Evolutionary conservation across 2,329 filamentous ascomycete species (phyloP).

Genomic region (Colletotrichum sp.): DNA sequence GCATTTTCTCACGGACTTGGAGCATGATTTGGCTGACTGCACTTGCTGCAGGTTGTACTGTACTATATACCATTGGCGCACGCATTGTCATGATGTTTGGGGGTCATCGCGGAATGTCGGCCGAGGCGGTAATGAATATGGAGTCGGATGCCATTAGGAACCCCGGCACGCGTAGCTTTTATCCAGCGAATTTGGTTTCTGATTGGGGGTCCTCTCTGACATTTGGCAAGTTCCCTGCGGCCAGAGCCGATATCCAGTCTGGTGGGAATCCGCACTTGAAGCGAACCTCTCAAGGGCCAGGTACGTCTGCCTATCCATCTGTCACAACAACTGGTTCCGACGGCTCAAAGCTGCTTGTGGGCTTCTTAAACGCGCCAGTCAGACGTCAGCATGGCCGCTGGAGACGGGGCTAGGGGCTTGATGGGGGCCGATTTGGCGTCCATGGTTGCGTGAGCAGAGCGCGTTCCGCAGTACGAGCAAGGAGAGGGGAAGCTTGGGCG

Average conservation of each 20-base stretch:
- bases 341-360: background rate
- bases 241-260: background rate
- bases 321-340: background rate
- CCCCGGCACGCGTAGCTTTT: background rate
- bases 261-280: background rate
- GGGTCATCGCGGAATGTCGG: conserved; percentile 10
- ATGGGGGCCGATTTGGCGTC: background rate
- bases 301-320: background rate
- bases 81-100: background rate
- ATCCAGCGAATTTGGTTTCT: background rate
- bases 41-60: conserved; percentile 5
- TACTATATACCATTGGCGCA: background rate
- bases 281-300: background rate
- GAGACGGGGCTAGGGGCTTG: background rate
- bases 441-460: background rate
- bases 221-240: background rate
- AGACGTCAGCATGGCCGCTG: background rate
- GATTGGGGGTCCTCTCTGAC: background rate
- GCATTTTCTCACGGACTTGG: background rate
- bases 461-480: background rate
- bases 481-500: background rate
- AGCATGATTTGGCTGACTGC: conserved; percentile 3
- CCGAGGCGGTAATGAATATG: background rate
- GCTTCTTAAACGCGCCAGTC: conserved; percentile 7
- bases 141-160: background rate